phyloP scores from a whole-genome alignment of 176 grass and related monocot species.

The Paspalum notatum region DNA sequence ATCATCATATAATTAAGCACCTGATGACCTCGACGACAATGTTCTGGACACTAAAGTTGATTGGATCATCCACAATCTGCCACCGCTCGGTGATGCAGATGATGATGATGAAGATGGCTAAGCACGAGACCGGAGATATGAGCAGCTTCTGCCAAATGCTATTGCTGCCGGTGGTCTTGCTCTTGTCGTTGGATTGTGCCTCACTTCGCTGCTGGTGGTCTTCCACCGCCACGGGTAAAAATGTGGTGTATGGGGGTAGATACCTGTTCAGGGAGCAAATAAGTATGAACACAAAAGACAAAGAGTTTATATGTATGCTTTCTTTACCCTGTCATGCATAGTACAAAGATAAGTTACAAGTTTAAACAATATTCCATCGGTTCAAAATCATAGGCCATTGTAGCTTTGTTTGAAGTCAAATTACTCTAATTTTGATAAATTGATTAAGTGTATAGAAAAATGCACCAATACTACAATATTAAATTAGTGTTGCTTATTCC shows the following conservation, averaged over 20 bases:
- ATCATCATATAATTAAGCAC: no score
- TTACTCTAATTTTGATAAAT: no score
- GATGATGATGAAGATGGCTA: constrained; percentile 55
- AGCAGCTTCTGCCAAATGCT: constrained; percentile 45
- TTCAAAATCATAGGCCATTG: no score
- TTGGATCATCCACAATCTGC: constrained; percentile 54
- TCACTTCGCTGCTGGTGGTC: neutral
- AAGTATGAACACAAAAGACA: neutral
- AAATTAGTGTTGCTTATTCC: no score
- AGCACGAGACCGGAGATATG: constrained; percentile 58
- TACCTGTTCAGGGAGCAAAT: constrained; percentile 43
- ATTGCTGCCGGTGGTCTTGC: neutral
- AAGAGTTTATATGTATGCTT: neutral
- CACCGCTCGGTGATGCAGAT: constrained; percentile 71
- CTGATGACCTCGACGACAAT: constrained; percentile 68
- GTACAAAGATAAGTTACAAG: no score
- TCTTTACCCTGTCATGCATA: no score
- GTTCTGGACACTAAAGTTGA: constrained; percentile 72
- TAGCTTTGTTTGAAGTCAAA: no score
- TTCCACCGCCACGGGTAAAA: constrained; percentile 18
- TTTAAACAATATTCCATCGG: no score
- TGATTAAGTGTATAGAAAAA: no score
- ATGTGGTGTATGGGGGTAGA: constrained; percentile 68
- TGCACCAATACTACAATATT: no score
- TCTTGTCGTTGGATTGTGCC: neutral